Conservation (phyloP, 1,139 yeast genomes). For the Zygoascus hellenicus region DNA sequence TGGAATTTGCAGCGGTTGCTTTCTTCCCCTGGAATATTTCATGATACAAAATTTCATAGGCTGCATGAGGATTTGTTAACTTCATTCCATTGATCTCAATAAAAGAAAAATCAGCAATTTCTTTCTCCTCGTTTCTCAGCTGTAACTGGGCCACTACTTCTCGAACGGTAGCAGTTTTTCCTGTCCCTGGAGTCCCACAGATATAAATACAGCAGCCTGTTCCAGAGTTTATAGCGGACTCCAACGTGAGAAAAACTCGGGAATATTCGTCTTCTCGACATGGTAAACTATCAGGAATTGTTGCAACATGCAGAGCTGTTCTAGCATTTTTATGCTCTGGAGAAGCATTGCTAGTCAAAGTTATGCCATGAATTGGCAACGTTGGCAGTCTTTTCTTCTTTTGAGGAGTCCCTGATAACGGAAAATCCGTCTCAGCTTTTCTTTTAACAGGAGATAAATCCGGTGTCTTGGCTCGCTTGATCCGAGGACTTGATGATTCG, state of each 20-base stretch:
- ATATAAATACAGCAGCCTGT: conserved; percentile 84
- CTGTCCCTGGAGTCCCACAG: conserved; percentile 98
- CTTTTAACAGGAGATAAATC: no score
- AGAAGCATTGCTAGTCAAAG: conserved; percentile 3
- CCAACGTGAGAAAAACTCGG: conserved; percentile 65
- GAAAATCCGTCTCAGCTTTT: no score
- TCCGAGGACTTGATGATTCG: no score
- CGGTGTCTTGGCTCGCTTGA: no score
- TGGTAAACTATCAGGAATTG: conserved; percentile 62
- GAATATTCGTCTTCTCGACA: conserved; percentile 85
- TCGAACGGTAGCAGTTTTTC: conserved; percentile 89
- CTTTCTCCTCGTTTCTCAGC: conserved; percentile 38
- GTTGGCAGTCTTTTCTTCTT: no score
- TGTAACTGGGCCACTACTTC: conserved; percentile 72
- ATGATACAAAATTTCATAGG: conserved; percentile 81
- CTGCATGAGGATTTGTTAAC: conserved; percentile 73
- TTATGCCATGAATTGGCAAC: no score
- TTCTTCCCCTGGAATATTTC: conserved; percentile 54
- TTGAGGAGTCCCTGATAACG: no score
- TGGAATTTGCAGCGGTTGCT: conserved; percentile 60
- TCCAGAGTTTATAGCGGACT: conserved; percentile 63
- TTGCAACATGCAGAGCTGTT: conserved; percentile 57
- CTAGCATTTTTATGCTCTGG: conserved; percentile 46
- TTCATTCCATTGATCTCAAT: conserved; percentile 90
- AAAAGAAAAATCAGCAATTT: conserved; percentile 57